A percentile compares a stretch with the other conserved stretches of the same genome.
These are phyloP conservation scores for Escovopsis sp. DNA, from an alignment of 2,329 filamentous ascomycete species.

Conservation along the genomic window DNA sequence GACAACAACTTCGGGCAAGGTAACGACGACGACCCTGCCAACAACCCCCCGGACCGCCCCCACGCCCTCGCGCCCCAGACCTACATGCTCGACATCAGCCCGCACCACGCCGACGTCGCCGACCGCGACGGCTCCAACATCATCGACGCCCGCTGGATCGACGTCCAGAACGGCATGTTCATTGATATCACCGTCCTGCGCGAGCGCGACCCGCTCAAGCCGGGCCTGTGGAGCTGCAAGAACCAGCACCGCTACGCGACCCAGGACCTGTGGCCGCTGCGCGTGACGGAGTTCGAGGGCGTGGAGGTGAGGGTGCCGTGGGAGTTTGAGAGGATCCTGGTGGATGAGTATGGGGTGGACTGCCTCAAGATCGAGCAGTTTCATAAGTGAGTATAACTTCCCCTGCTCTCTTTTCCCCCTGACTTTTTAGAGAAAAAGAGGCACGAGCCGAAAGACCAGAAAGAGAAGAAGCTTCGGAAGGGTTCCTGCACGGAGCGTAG, in stretches of 20 bases:
- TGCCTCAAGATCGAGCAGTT: constrained; percentile 45
- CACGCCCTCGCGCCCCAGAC: constrained; percentile 22
- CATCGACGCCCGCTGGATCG: constrained; percentile 76
- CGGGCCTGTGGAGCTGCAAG: constrained; percentile 64
- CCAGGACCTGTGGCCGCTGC: constrained; percentile 61
- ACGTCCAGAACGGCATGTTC: constrained; percentile 59
- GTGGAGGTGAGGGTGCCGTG: constrained; percentile 55
- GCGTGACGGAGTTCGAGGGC: constrained; percentile 60
- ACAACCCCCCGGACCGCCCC: constrained; percentile 11
- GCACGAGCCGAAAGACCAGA: too few species aligned
- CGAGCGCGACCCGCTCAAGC: constrained; percentile 43
- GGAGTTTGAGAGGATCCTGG: constrained; percentile 48
- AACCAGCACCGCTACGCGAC: constrained; percentile 59
- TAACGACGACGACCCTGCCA: constrained; percentile 34
- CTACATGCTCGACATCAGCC: constrained; percentile 68
- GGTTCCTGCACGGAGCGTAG: too few species aligned
- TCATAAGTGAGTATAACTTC: constrained; percentile 34
- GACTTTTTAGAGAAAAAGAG: too few species aligned
- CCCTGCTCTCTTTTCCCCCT: too few species aligned
- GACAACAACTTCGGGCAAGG: too few species aligned
- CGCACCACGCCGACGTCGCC: constrained; percentile 44
- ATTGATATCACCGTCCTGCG: constrained; percentile 69
- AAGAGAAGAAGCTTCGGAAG: too few species aligned
- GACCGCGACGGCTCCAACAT: constrained; percentile 58
- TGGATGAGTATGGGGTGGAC: constrained; percentile 49